phyloP scores from a whole-genome alignment of 202 grass and related monocot species.

The Brachypodium distachyon region DNA sequence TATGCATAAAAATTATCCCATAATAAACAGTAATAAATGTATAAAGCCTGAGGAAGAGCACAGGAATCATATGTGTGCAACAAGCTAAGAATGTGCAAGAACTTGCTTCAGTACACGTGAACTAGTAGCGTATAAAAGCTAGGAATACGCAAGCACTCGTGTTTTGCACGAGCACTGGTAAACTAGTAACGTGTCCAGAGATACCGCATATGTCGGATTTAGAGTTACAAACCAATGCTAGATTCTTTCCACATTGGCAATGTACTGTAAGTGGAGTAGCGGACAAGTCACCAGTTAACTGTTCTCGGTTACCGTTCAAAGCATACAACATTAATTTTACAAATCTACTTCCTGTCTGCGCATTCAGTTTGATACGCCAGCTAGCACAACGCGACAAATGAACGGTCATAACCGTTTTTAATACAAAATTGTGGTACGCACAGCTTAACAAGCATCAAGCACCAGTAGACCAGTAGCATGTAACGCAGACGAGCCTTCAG shows the following conservation, averaged over 20 bases:
- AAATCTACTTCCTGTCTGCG: neutral
- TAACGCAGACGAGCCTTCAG: neutral
- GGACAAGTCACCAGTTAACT: neutral
- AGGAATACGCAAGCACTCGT: neutral
- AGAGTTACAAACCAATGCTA: neutral
- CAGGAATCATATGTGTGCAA: neutral
- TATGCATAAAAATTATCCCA: neutral
- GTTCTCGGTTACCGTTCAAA: neutral
- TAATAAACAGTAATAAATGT: neutral
- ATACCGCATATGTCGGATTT: neutral
- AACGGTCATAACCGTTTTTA: neutral
- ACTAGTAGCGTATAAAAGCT: neutral
- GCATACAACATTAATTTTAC: neutral
- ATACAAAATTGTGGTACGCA: neutral
- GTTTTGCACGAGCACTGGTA: too few relatives aligned
- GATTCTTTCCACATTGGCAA: neutral
- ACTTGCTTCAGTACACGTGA: neutral
- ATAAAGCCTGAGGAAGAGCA: neutral
- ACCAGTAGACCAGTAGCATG: neutral
- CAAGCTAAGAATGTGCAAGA: neutral
- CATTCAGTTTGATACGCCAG: neutral
- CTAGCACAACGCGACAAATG: neutral
- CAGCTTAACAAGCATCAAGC: neutral
- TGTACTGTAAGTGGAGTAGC: neutral
- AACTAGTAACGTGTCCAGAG: neutral